Evolutionary conservation across 768 basidiomycete species (phyloP), one percentile per base, ranked within the genome.

Genomic region (Dacryopinax primogenitus): DNA sequence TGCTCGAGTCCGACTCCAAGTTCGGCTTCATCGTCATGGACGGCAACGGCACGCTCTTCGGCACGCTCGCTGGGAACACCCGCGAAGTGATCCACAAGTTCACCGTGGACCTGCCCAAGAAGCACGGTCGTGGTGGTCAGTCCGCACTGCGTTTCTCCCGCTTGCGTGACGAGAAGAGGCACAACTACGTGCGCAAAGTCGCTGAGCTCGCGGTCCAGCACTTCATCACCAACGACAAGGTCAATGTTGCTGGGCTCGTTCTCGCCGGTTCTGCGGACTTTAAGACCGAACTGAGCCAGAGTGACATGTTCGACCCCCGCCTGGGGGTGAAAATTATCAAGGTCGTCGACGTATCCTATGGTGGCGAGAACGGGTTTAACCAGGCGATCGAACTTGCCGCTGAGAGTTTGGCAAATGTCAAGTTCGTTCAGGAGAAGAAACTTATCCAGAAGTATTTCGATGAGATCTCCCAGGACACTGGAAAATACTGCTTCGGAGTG

Each of bases 1-100:
- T 99, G 61, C 83, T 99, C 68, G 95, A 98, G 77, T 93, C 90
- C 21, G 96, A 99, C 75, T 89, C 90, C 69, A 90, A 91, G 73
- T 99, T 98, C 75, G 96, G 93, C 32, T 99, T 99, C 81, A 96
- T 99, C 75, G 92, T 98, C 73, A 98, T 98, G 95, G 95, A 96
- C 72, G 91, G 92, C 79, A 97, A 96, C 76, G 95, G 95, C 36
- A 90, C 92, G 3, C 86, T 99, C 35, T 98, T 97, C 71, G 96
- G 96, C 66, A 90, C 88, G 2, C 84, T 99, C 65, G 85, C 95
- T 0, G 96, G 96, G 61, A 98, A 98, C 77, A 95, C 96, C 21
- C 92, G 96, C 68, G 94, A 97, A 69, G 85, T 99, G 63, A 81
- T 95, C 65, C 96, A 99, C 80, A 98, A 98, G 77, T 97, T 98